Conservation (phyloP, 345 rosid species). For the Salix viminalis region DNA sequence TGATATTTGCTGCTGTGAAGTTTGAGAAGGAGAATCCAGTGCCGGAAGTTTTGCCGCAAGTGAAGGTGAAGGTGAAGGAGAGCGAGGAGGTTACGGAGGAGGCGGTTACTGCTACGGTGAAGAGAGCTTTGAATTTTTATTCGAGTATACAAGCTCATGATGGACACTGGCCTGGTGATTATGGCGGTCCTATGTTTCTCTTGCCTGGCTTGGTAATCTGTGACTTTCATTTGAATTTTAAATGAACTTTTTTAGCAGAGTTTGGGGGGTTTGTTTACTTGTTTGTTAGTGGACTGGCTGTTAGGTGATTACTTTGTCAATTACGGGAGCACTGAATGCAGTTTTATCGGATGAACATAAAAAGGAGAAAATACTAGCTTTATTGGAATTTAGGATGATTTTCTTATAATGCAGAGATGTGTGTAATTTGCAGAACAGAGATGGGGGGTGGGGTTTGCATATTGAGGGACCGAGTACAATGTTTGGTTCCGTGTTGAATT, state of each 20-base stretch:
- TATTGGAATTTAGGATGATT: background rate
- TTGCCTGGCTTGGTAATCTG: constrained; percentile 63
- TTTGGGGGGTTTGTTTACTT: background rate
- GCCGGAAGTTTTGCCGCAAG: no score
- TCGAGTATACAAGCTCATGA: no score
- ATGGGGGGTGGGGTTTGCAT: constrained; percentile 99
- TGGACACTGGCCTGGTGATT: no score
- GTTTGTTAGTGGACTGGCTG: background rate
- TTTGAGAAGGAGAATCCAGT: no score
- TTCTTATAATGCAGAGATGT: background rate
- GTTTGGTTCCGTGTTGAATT: constrained; percentile 89
- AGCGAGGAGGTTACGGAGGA: no score
- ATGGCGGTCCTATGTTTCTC: no score
- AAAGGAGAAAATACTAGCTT: constrained; percentile 29
- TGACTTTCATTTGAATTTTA: background rate
- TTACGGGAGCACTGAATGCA: constrained; percentile 81
- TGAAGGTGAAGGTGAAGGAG: no score
- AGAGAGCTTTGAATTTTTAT: no score
- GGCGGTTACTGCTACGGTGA: no score
- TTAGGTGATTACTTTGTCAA: constrained; percentile 72
- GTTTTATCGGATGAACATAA: constrained; percentile 70
- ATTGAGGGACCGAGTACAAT: constrained; percentile 97
- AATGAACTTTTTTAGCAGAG: background rate
- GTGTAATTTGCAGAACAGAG: constrained; percentile 62
- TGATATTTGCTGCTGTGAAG: no score